These are phyloP conservation scores for Dicorynia guianensis DNA, from an alignment of 306 rosid species.

Conservation along the genomic window DNA sequence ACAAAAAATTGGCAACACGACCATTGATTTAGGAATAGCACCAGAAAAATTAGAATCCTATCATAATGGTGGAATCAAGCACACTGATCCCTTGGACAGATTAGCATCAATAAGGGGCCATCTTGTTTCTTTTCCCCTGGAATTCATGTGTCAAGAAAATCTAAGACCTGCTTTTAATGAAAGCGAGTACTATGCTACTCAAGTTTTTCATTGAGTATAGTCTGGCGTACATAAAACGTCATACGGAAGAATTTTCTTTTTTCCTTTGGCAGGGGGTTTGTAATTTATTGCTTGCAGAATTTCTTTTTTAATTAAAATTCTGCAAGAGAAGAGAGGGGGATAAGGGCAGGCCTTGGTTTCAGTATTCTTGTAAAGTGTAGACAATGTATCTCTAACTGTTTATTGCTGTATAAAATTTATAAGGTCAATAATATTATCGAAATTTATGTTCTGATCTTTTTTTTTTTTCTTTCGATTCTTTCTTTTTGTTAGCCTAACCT, in stretches of 20 bases:
- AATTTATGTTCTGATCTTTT: slow-evolving; percentile 4
- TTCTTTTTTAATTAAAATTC: slow-evolving; percentile 36
- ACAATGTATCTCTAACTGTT: slow-evolving; percentile 43
- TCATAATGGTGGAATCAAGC: slow-evolving; percentile 50
- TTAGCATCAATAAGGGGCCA: slow-evolving; percentile 57
- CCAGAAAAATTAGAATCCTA: slow-evolving; percentile 50
- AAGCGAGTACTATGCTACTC: slow-evolving; percentile 78
- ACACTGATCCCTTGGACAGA: slow-evolving; percentile 54
- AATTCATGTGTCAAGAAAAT: slow-evolving; percentile 71
- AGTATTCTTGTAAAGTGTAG: slow-evolving; percentile 51
- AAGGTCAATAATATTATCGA: slow-evolving; percentile 24
- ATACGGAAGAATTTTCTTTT: not conserved
- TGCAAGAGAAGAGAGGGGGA: slow-evolving; percentile 27
- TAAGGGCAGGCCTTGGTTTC: not conserved
- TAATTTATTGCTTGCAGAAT: slow-evolving; percentile 46
- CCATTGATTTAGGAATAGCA: slow-evolving; percentile 70
- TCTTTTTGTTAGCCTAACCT: not conserved
- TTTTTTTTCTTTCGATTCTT: not conserved
- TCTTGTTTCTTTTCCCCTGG: slow-evolving; percentile 68
- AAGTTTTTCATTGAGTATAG: slow-evolving; percentile 61
- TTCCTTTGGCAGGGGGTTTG: slow-evolving; percentile 27
- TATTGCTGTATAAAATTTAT: slow-evolving; percentile 42
- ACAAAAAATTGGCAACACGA: slow-evolving; percentile 63
- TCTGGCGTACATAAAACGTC: not conserved
- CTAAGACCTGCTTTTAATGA: slow-evolving; percentile 75